These are phyloP conservation scores for Jacaranda copaia DNA, from an alignment of 257 asterid species.

Conservation along the genomic window DNA sequence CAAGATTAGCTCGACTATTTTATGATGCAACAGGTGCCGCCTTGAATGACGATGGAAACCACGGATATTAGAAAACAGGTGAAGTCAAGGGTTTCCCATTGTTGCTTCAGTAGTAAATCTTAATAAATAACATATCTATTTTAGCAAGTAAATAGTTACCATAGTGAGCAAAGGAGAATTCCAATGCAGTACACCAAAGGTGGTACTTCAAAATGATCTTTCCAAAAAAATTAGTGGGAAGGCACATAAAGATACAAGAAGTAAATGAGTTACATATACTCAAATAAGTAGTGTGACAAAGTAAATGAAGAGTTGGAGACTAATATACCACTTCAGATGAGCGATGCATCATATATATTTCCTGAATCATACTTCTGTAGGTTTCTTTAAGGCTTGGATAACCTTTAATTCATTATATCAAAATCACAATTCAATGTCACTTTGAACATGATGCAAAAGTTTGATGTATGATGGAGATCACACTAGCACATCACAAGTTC, in stretches of 20 bases:
- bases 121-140: neutral
- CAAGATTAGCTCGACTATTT: conserved; percentile 49
- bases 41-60: conserved; percentile 21
- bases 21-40: conserved; percentile 28
- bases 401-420: neutral
- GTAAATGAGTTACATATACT: neutral
- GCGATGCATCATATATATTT: neutral
- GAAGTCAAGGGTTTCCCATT: neutral
- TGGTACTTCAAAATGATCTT: neutral
- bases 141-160: neutral
- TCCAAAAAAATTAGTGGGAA: neutral
- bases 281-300: neutral
- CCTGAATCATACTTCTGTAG: neutral
- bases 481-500: neutral
- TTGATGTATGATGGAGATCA: neutral
- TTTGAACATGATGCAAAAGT: neutral
- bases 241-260: neutral
- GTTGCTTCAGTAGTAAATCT: neutral
- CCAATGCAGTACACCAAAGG: neutral
- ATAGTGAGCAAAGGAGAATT: neutral
- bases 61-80: conserved; percentile 18
- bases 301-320: neutral
- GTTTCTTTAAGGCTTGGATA: neutral
- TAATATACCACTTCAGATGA: neutral
- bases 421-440: neutral